These are phyloP conservation scores for Termitomyces sp. DNA, from an alignment of 768 basidiomycete genomes.

Conservation along the genomic window DNA sequence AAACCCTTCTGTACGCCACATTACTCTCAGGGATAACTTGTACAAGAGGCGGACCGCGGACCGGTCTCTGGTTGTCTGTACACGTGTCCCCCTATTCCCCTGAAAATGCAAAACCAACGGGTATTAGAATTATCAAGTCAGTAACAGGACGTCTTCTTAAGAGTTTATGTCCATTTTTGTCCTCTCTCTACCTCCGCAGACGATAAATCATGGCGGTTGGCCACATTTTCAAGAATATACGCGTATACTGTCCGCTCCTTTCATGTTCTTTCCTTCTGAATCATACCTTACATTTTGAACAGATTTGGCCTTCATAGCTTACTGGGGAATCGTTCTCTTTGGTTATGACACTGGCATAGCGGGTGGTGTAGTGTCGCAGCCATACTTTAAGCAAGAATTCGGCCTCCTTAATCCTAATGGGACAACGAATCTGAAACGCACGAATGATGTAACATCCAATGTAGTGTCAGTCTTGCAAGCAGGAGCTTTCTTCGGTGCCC, in stretches of 20 bases:
- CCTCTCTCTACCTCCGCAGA: not conserved
- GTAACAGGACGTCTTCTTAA: not conserved
- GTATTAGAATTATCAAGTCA: not conserved
- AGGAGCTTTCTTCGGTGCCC: conserved; percentile 84
- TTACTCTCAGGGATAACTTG: not conserved
- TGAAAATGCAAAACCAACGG: not conserved
- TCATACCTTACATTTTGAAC: not conserved
- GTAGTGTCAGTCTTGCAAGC: conserved; percentile 87
- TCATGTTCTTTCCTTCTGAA: not conserved
- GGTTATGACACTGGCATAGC: conserved; percentile 63
- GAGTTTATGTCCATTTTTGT: not conserved
- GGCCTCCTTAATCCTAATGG: conserved; percentile 46
- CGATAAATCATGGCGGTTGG: not conserved
- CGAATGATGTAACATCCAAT: conserved; percentile 64
- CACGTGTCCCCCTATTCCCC: not conserved
- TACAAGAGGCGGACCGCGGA: not conserved
- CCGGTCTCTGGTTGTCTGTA: not conserved
- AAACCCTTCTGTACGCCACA: not conserved
- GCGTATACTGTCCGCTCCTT: conserved; percentile 54
- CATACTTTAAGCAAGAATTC: conserved; percentile 60
- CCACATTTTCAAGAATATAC: conserved; percentile 45
- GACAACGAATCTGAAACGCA: conserved; percentile 25
- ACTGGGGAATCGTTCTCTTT: conserved; percentile 80
- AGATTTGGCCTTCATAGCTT: conserved; percentile 73
- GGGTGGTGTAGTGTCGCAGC: conserved; percentile 52